Evolutionary conservation across 2,329 filamentous ascomycete species (phyloP), one percentile per base, ranked within the genome.

Genomic region (Domatiomyces globalis): DNA sequence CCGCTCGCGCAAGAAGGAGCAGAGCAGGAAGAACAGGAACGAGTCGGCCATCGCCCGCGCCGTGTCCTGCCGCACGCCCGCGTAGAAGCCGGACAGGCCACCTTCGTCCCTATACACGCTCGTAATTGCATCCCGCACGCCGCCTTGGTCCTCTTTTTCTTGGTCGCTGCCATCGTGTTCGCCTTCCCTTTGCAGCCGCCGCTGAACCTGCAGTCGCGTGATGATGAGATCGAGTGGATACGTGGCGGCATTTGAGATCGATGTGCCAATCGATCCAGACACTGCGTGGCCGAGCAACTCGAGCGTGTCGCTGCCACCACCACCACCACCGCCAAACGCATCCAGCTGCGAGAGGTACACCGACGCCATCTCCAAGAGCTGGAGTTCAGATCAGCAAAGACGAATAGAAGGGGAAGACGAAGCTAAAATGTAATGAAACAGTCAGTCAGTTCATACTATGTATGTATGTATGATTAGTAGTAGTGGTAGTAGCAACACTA

Each of bases 1-100:
- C 45, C 63, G 60, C 49, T 69, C 64, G 17, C 72, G 64, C 18
- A 80, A 60, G 50, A 75, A 76, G 2, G 71, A 85, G 68, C 94
- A 94, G 53, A 85, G 83, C 17, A 90, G 75, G 69, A 94, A 94
- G 72, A 94, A 94, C 49, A 94, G 73, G 63, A 92, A 90, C 51
- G 83, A 85, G 69, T 92, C 87, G 27, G 79, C 74, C 19, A 82
- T 73, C 20, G 79, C 81, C 65, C 85, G 87, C 61, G 71, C 73
- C 9, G 83, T 78, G 62, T 85, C 83, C 36, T 77, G 74, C 5
- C 73, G 68, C 1, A 84, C 65, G 22, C 83, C 83, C 20, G 72
- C 75, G 63, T 85, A 95, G 58, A 94, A 81, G 1, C 83, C 85
- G 49, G 65, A 63, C 17, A 82, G 58, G 2, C 84, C 80, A n/a